Evolutionary conservation across 108 stramenopile genomes (phyloP).

Genomic region (Pseudonitzschia multistriata): DNA sequence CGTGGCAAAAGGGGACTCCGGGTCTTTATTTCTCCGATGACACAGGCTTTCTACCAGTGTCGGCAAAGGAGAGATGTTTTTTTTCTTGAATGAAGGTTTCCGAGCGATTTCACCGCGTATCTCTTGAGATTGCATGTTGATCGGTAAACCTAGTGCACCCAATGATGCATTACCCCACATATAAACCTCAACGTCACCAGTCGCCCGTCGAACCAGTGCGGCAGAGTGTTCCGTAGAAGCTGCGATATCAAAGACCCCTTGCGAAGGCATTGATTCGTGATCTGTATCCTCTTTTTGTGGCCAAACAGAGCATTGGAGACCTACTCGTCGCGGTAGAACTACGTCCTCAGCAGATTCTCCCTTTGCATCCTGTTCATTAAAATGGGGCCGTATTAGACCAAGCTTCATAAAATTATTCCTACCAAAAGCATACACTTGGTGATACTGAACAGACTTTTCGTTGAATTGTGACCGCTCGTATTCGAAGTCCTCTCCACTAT

Average conservation of each 20-base stretch:
- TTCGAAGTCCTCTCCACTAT: not conserved
- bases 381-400: slow-evolving; percentile 48
- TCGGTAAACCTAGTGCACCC: slow-evolving; percentile 52
- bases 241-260: slow-evolving; percentile 75
- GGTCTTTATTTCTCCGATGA: slow-evolving; percentile 21
- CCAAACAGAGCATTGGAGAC: slow-evolving; percentile 69
- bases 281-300: slow-evolving; percentile 14
- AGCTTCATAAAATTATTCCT: slow-evolving; percentile 73
- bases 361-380: slow-evolving; percentile 35
- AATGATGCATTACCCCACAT: slow-evolving; percentile 77
- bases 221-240: slow-evolving; percentile 77
- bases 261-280: slow-evolving; percentile 34
- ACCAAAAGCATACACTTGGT: slow-evolving; percentile 86
- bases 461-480: slow-evolving; percentile 12
- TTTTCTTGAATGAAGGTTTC: slow-evolving; percentile 22
- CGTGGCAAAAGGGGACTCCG: slow-evolving; percentile 36
- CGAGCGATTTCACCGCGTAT: slow-evolving; percentile 27
- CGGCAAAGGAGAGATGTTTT: slow-evolving; percentile 32
- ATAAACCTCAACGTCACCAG: slow-evolving; percentile 72
- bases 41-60: slow-evolving; percentile 39
- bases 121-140: slow-evolving; percentile 16
- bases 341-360: slow-evolving; percentile 35
- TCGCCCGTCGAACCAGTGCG: slow-evolving; percentile 70
- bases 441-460: slow-evolving; percentile 48
- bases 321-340: slow-evolving; percentile 70